phyloP scores from a whole-genome alignment of 371 early-diverging fungal genomes.

The Parasitella parasitica region DNA sequence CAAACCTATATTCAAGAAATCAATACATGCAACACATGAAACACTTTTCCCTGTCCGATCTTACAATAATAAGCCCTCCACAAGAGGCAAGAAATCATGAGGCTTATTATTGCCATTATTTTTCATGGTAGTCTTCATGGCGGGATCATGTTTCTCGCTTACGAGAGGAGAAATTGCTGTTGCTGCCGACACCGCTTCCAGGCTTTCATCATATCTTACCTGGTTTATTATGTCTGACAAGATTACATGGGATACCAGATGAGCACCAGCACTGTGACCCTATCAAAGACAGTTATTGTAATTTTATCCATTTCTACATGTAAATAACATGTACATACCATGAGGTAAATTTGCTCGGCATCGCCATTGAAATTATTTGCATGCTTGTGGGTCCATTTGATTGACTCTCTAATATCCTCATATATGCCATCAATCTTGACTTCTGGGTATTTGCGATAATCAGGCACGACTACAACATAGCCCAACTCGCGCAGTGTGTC shows the following conservation, averaged over 20 bases:
- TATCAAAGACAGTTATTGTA: conserved; percentile 6
- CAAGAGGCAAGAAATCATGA: conserved; percentile 45
- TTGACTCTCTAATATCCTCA: conserved; percentile 59
- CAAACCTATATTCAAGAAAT: conserved; percentile 21
- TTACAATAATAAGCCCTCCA: conserved; percentile 58
- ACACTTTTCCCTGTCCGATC: neutral
- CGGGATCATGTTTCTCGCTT: conserved; percentile 24
- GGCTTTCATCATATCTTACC: conserved; percentile 23
- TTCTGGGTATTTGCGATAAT: conserved; percentile 69
- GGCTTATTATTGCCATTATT: neutral
- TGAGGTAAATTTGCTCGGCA: conserved; percentile 51
- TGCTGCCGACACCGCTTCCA: neutral
- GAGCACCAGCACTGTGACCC: conserved; percentile 62
- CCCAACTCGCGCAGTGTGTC: conserved; percentile 63
- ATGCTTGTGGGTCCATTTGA: conserved; percentile 62
- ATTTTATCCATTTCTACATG: neutral
- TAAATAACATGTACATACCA: conserved; percentile 40
- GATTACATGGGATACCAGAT: conserved; percentile 41
- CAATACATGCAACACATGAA: neutral
- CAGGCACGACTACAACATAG: conserved; percentile 73
- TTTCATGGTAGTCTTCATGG: neutral
- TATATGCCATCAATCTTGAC: conserved; percentile 62
- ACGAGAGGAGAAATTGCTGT: conserved; percentile 2
- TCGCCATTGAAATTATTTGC: conserved; percentile 53
- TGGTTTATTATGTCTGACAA: conserved; percentile 39